Evolutionary conservation across 2,329 filamentous ascomycete genomes (phyloP).

Genomic region (Penicillium sp.): DNA sequence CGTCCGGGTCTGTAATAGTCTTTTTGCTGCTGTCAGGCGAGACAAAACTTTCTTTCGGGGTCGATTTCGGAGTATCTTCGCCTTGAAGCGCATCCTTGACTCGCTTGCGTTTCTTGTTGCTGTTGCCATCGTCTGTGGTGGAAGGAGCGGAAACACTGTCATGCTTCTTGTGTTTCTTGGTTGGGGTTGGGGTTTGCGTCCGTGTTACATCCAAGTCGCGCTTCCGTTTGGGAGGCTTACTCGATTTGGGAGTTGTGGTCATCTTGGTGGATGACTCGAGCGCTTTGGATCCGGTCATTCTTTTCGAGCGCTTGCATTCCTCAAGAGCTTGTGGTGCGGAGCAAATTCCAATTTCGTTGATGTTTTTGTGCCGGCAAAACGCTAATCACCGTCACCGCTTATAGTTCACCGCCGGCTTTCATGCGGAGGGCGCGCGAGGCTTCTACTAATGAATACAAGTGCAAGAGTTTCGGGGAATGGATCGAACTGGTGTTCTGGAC

Average conservation of each 20-base stretch:
- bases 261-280: slow-evolving; percentile 40
- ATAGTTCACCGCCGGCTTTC: neutral
- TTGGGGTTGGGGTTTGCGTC: slow-evolving; percentile 30
- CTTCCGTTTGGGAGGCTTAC: slow-evolving; percentile 36
- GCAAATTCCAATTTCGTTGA: slow-evolving; percentile 13
- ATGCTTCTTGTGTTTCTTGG: slow-evolving; percentile 40
- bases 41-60: slow-evolving; percentile 30
- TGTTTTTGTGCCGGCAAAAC: slow-evolving; percentile 27
- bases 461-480: neutral
- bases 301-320: slow-evolving; percentile 14
- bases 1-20: slow-evolving; percentile 24
- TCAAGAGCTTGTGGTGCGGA: slow-evolving; percentile 1
- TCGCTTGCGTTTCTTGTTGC: slow-evolving; percentile 26
- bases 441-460: neutral
- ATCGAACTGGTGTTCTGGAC: neutral
- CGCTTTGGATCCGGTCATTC: slow-evolving; percentile 49
- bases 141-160: slow-evolving; percentile 18
- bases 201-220: slow-evolving; percentile 30
- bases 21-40: slow-evolving; percentile 28
- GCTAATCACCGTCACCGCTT: slow-evolving; percentile 1
- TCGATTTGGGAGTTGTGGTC: slow-evolving; percentile 19
- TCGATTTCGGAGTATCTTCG: slow-evolving; percentile 34
- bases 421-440: neutral
- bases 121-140: slow-evolving; percentile 31
- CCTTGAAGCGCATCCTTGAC: slow-evolving; percentile 22